Conservation (phyloP, 768 basidiomycete genomes). For the Boletellus ananiceps region DNA sequence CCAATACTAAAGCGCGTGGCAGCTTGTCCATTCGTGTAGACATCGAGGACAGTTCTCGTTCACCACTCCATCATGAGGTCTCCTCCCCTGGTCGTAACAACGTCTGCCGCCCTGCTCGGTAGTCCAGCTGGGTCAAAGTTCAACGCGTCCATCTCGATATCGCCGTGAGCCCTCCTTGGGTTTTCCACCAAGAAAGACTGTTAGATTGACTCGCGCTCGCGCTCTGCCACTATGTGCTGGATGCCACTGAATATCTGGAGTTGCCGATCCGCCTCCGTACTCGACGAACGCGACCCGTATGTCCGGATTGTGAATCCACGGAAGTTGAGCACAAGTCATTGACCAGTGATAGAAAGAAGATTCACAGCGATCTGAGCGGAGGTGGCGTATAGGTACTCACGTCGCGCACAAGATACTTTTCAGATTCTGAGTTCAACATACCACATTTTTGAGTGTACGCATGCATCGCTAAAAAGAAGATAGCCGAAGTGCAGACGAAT, state of each 20-base stretch:
- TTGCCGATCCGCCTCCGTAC: conserved; percentile 16
- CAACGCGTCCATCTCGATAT: too few relatives aligned
- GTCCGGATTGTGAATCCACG: conserved; percentile 8
- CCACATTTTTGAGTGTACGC: background rate
- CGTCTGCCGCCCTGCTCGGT: too few relatives aligned
- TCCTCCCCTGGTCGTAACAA: too few relatives aligned
- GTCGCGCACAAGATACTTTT: background rate
- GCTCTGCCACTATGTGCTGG: background rate
- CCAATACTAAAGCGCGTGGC: too few relatives aligned
- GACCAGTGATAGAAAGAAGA: conserved; percentile 17
- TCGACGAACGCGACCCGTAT: conserved; percentile 4
- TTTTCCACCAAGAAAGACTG: too few relatives aligned
- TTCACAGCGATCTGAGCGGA: conserved; percentile 6
- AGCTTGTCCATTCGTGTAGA: too few relatives aligned
- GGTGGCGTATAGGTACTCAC: background rate
- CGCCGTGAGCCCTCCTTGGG: too few relatives aligned
- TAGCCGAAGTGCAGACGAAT: background rate
- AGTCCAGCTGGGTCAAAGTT: too few relatives aligned
- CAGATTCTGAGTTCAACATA: background rate
- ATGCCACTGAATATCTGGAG: conserved; percentile 2
- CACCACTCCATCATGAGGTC: too few relatives aligned
- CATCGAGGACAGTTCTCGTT: too few relatives aligned
- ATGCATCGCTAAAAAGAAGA: too few relatives aligned
- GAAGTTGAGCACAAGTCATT: conserved; percentile 18
- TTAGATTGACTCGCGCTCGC: too few relatives aligned